These are phyloP conservation scores for Phylloporus sp. DNA, from an alignment of 1,284 basidiomycete species.

Conservation along the genomic window DNA sequence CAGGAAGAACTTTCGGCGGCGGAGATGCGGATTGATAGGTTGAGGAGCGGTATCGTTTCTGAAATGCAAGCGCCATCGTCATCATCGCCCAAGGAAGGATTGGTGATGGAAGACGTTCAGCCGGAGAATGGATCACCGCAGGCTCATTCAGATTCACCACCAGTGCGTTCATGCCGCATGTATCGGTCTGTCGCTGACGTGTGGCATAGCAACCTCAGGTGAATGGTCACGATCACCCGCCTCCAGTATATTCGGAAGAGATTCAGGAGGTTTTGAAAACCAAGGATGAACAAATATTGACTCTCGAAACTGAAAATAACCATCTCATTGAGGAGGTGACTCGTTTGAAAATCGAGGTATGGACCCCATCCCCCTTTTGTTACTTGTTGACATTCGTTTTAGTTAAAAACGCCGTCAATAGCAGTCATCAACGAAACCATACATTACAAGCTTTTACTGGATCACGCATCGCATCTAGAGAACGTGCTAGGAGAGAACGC, in stretches of 20 bases:
- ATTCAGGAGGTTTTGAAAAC: slow-evolving; percentile 47
- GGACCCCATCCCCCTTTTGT: slow-evolving; percentile 10
- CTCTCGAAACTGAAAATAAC: slow-evolving; percentile 50
- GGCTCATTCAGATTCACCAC: slow-evolving; percentile 46
- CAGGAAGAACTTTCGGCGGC: slow-evolving; percentile 62
- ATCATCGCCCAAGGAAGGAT: slow-evolving; percentile 42
- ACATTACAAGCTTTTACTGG: slow-evolving; percentile 52
- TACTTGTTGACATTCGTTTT: slow-evolving; percentile 11
- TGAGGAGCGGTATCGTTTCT: slow-evolving; percentile 65
- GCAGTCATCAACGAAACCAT: slow-evolving; percentile 50
- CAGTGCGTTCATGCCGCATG: slow-evolving; percentile 58
- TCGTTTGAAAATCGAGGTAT: slow-evolving; percentile 51
- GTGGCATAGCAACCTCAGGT: slow-evolving; percentile 23
- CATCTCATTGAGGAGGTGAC: slow-evolving; percentile 45
- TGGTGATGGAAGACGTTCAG: slow-evolving; percentile 48
- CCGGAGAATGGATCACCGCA: slow-evolving; percentile 22
- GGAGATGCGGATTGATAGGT: slow-evolving; percentile 75
- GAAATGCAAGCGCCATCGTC: slow-evolving; percentile 44
- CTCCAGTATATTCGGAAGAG: slow-evolving; percentile 39
- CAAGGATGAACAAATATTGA: slow-evolving; percentile 28
- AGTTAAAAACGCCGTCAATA: slow-evolving; percentile 51
- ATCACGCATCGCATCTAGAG: slow-evolving; percentile 50
- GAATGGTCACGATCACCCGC: slow-evolving; percentile 33
- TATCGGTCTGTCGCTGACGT: slow-evolving; percentile 7
- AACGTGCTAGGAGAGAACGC: slow-evolving; percentile 42